phyloP scores from a whole-genome alignment of 2,329 filamentous ascomycete species.

The Aspergillus sp. region DNA sequence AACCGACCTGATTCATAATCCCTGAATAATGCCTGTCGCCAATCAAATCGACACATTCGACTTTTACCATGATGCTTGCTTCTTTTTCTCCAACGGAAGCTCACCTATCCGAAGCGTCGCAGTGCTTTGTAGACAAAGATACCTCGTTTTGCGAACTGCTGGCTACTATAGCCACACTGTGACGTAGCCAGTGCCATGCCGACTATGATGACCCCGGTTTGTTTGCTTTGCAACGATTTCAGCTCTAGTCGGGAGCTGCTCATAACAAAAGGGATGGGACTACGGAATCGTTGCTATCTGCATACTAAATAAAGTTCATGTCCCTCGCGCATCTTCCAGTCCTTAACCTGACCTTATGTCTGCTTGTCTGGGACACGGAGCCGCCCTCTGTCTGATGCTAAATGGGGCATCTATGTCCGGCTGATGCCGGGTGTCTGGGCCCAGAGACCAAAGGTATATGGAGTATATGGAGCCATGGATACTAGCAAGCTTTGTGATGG shows the following conservation, averaged over 20 bases:
- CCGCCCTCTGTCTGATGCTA: background rate
- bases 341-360: background rate
- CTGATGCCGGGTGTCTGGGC: no score
- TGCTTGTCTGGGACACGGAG: background rate
- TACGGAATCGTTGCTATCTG: background rate
- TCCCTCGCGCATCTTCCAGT: background rate
- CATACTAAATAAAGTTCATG: background rate
- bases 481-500: background rate
- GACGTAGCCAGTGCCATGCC: background rate
- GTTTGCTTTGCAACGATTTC: no score
- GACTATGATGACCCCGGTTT: background rate
- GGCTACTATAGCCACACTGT: background rate
- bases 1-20: background rate
- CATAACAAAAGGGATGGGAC: background rate
- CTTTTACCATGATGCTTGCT: background rate
- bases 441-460: background rate
- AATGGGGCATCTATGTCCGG: background rate
- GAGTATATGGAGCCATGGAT: constrained; percentile 1
- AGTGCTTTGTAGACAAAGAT: no score
- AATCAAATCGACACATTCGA: background rate
- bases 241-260: background rate
- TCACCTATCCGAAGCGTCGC: background rate
- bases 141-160: no score
- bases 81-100: background rate
- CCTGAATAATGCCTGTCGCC: background rate